phyloP scores from a whole-genome alignment of 495 filamentous ascomycete genomes.

The Pyrenopolyporus hunteri region DNA sequence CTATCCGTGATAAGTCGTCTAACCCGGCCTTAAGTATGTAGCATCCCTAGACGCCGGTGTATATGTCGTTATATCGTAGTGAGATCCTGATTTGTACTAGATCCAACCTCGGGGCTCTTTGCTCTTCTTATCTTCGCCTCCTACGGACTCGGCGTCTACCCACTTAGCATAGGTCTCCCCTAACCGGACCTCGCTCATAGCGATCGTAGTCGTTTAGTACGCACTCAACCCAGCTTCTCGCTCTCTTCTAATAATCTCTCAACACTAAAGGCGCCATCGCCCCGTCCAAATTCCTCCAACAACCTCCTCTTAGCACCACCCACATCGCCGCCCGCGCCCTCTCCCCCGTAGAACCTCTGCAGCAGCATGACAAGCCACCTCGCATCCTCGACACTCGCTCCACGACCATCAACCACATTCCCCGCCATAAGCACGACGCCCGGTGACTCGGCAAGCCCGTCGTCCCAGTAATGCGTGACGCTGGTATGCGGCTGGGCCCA shows the following conservation, averaged over 20 bases:
- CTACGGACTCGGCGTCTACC: too few species aligned
- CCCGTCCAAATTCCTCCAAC: conserved; percentile 79
- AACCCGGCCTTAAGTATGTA: neutral
- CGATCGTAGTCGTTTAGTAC: too few species aligned
- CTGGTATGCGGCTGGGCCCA: conserved; percentile 91
- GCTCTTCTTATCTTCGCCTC: neutral
- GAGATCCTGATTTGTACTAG: neutral
- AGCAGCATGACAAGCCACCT: conserved; percentile 90
- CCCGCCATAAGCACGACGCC: conserved; percentile 86
- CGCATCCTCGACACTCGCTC: conserved; percentile 79
- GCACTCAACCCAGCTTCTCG: conserved; percentile 71
- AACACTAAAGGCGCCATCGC: conserved; percentile 78
- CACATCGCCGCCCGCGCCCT: conserved; percentile 55
- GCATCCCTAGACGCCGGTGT: neutral
- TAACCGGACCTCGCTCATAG: neutral
- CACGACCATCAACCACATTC: conserved; percentile 73
- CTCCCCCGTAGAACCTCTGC: conserved; percentile 84
- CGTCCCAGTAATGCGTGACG: conserved; percentile 84
- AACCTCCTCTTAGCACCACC: conserved; percentile 59
- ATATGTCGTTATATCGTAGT: neutral
- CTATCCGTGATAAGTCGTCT: conserved; percentile 8
- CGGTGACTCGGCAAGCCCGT: conserved; percentile 63
- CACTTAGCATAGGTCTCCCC: neutral
- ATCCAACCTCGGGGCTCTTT: neutral
- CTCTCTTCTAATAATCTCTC: conserved; percentile 85